Evolutionary conservation across 495 filamentous ascomycete species (phyloP), one percentile per base, ranked within the genome.

Genomic region (Geopyxis carbonaria): DNA sequence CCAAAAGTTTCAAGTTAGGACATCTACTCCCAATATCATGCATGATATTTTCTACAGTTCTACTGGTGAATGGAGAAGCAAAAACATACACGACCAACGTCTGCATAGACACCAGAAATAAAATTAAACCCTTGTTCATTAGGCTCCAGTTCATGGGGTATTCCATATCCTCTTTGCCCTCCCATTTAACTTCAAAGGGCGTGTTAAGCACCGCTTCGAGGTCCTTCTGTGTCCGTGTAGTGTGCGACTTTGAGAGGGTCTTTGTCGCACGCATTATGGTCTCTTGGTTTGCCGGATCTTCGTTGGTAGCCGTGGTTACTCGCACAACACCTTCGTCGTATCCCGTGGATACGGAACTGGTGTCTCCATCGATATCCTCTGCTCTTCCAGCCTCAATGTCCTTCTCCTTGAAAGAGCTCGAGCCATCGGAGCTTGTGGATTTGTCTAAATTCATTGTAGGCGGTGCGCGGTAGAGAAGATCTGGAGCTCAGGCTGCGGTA

Each of bases 61-160:
- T n/a, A n/a, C n/a, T n/a, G n/a, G n/a, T n/a, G n/a, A n/a, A 13
- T 13, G 7, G 59, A n/a, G n/a, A n/a, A n/a, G n/a, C n/a, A n/a
- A n/a, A n/a, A n/a, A n/a, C 66, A 56, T 49, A 71, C 48, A 86
- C 71, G 9, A 75, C 65, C 55, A 78, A 72, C 4, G 78, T 82
- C 27, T 77, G 68, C 59, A 70, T 85, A 16, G 76, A 78, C 22
- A 91, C 71, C 38, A 68, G 59, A 14, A 63, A 55, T 14, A 87
- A 63, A 4, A 69, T 64, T 60, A 73, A 64, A 24, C 63, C 62
- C 37, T 76, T 77, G 57, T 82, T 81, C 58, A 56, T 65, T 14
- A 78, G 37, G 0, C 71, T 57, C 84, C 83, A 92, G 54, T 85
- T 81, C 45, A 66, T 64, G 13, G 85, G 83, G 53, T 89, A 80